Conservation (phyloP, 2,329 filamentous ascomycete species). For the Aspergillus hiratsukae region DNA sequence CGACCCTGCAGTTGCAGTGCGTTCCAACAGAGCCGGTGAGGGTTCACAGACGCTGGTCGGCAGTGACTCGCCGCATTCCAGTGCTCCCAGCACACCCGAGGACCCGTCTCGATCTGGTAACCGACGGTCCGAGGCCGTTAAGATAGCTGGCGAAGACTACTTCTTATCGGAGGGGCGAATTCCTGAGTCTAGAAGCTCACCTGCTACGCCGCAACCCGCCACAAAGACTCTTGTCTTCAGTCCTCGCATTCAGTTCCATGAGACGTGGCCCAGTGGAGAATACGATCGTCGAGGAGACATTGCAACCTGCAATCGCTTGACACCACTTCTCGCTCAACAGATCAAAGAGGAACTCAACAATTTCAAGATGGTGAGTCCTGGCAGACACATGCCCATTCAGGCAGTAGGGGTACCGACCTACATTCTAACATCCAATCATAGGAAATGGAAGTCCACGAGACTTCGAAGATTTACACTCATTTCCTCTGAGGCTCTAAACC, state of each 20-base stretch:
- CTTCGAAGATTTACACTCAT: conserved; percentile 98
- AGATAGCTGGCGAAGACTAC: conserved; percentile 81
- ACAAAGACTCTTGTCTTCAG: conserved; percentile 68
- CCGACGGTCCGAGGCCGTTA: conserved; percentile 63
- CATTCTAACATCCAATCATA: conserved; percentile 39
- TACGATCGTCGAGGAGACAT: conserved; percentile 95
- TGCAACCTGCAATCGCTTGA: conserved; percentile 95
- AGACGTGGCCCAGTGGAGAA: conserved; percentile 92
- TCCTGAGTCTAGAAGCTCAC: conserved; percentile 70
- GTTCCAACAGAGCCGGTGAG: conserved; percentile 61
- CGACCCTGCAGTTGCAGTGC: conserved; percentile 64
- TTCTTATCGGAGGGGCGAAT: conserved; percentile 75
- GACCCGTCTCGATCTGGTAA: conserved; percentile 60
- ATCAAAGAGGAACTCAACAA: conserved; percentile 99
- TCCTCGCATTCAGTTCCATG: conserved; percentile 87
- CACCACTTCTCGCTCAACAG: conserved; percentile 94
- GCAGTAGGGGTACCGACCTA: neutral
- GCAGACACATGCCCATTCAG: neutral
- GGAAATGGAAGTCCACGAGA: conserved; percentile 99
- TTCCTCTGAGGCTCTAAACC: conserved; percentile 72
- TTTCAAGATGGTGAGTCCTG: conserved; percentile 88
- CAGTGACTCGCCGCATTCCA: conserved; percentile 76
- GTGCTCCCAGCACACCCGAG: conserved; percentile 83
- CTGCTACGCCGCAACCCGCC: conserved; percentile 62
- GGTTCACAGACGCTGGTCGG: conserved; percentile 57